Conservation (phyloP, 1,139 yeast genomes). For the Kurtzmaniella quercitrusa region DNA sequence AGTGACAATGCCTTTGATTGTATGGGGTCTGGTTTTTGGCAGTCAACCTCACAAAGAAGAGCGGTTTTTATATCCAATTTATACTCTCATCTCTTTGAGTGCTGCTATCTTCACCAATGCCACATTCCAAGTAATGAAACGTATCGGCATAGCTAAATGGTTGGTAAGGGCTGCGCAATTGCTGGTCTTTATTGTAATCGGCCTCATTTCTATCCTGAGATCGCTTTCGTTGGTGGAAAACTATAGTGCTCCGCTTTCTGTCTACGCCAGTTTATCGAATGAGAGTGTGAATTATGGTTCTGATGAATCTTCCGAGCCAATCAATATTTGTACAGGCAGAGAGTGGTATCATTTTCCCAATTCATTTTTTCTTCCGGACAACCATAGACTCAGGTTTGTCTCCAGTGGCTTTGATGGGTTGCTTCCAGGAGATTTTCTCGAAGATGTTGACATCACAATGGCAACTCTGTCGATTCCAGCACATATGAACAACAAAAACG, state of each 20-base stretch:
- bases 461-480: constrained; percentile 45
- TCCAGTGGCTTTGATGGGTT: constrained; percentile 81
- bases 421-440: constrained; percentile 81
- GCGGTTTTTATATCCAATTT: constrained; percentile 81
- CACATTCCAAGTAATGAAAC: constrained; percentile 12
- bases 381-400: constrained; percentile 61
- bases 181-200: constrained; percentile 12
- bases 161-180: constrained; percentile 7
- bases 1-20: constrained; percentile 33
- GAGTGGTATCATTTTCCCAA: constrained; percentile 95
- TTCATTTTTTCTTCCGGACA: constrained; percentile 69
- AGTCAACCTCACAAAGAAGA: constrained; percentile 92
- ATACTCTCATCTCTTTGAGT: constrained; percentile 61
- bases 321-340: constrained; percentile 78
- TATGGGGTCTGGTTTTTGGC: constrained; percentile 69
- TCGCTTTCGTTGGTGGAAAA: constrained; percentile 45
- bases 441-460: constrained; percentile 22
- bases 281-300: not conserved
- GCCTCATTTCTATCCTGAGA: constrained; percentile 37
- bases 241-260: constrained; percentile 57
- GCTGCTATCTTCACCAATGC: constrained; percentile 54
- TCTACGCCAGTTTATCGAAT: constrained; percentile 23
- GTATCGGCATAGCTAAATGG: constrained; percentile 3
- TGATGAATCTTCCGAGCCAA: constrained; percentile 11
- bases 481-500: constrained; percentile 72